These are phyloP conservation scores for Sphagnum contortum DNA, from an alignment of 225 moss, liverwort and hornwort species.

Conservation along the genomic window DNA sequence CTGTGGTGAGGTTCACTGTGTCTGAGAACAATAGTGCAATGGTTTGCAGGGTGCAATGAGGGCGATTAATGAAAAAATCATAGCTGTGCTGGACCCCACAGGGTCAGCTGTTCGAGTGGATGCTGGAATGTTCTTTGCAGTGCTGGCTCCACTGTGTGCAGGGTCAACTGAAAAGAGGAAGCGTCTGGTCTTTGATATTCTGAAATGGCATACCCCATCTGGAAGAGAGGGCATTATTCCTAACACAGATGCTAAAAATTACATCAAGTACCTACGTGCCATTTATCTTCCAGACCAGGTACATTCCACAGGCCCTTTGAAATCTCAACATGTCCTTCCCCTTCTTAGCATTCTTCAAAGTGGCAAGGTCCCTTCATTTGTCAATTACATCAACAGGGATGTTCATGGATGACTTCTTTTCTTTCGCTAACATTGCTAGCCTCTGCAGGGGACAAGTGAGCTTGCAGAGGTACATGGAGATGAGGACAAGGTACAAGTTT, in stretches of 20 bases:
- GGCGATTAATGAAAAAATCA: constrained; percentile 76
- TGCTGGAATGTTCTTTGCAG: constrained; percentile 82
- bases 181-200: constrained; percentile 71
- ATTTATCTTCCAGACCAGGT: constrained; percentile 78
- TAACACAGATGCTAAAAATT: constrained; percentile 70
- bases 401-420: too few relatives aligned
- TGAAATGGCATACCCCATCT: constrained; percentile 62
- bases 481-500: constrained; percentile 81
- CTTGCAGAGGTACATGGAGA: constrained; percentile 69
- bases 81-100: constrained; percentile 60
- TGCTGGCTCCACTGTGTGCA: constrained; percentile 77
- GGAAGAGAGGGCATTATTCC: constrained; percentile 68
- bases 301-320: background rate
- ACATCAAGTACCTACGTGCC: constrained; percentile 73
- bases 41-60: constrained; percentile 62
- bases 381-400: too few relatives aligned
- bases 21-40: too few relatives aligned
- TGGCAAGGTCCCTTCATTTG: too few relatives aligned
- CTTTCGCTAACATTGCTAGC: too few relatives aligned
- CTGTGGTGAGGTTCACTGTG: too few relatives aligned
- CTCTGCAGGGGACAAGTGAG: constrained; percentile 51
- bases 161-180: constrained; percentile 67
- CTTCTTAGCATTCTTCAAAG: background rate
- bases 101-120: constrained; percentile 65
- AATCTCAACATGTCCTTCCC: background rate